A percentile compares a stretch with the other conserved stretches of the same genome.
Conservation (phyloP, 164 flowering plant species). For the Piper longum region DNA sequence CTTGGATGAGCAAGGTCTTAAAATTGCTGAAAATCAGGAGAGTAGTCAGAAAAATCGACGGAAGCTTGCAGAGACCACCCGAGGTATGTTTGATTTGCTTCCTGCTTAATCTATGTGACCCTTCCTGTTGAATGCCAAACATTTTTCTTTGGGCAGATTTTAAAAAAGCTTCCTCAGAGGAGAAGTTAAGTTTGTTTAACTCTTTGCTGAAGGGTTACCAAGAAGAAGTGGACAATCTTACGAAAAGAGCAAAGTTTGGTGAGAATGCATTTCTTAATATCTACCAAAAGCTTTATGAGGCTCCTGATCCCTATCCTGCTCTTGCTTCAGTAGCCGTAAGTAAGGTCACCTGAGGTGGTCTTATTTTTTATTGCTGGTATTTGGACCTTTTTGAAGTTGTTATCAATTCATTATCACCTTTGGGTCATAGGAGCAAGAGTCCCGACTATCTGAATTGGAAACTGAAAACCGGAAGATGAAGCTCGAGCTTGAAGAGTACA, state of each 20-base stretch:
- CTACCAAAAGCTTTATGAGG: conserved; percentile 96
- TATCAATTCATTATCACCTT: neutral
- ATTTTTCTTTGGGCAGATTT: conserved; percentile 42
- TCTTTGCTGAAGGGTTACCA: conserved; percentile 91
- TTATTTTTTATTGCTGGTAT: neutral
- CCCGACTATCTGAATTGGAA: conserved; percentile 66
- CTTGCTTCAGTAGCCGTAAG: conserved; percentile 85
- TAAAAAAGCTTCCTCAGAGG: conserved; percentile 86
- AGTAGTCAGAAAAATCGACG: conserved; percentile 96
- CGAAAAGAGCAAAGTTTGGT: conserved; percentile 96
- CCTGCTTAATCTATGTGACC: neutral
- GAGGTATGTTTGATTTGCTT: conserved; percentile 37
- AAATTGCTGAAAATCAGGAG: conserved; percentile 96
- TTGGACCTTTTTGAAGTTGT: neutral
- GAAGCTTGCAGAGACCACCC: conserved; percentile 93
- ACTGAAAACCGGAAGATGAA: conserved; percentile 95
- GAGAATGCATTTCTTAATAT: conserved; percentile 97
- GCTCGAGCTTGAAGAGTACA: conserved; percentile 91
- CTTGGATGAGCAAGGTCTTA: conserved; percentile 92
- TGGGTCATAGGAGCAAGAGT: conserved; percentile 67
- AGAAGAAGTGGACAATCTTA: conserved; percentile 97
- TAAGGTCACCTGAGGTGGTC: conserved; percentile 1
- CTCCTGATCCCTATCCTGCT: conserved; percentile 97
- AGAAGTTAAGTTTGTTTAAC: conserved; percentile 72
- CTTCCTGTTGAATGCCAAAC: neutral